Evolutionary conservation across 305 asterid genomes (phyloP).

Genomic region (Petunia hybrid): DNA sequence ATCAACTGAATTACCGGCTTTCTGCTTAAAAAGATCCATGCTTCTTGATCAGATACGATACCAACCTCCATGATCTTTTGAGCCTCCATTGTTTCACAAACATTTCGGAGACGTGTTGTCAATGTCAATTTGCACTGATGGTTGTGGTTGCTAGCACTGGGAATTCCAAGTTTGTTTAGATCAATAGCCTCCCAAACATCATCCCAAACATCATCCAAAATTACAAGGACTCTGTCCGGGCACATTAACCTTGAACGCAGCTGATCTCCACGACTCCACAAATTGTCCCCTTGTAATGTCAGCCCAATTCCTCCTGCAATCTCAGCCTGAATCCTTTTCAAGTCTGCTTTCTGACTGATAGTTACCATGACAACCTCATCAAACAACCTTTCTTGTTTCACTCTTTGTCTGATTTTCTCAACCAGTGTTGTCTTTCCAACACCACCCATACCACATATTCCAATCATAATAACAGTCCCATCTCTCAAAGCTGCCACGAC

Average conservation of each 20-base stretch:
- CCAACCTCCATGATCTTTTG: too few species aligned
- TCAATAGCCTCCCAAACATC: slow-evolving; percentile 38
- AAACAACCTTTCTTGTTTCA: too few species aligned
- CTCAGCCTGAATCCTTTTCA: slow-evolving; percentile 35
- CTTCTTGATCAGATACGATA: too few species aligned
- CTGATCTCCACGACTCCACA: slow-evolving; percentile 25
- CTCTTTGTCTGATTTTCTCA: too few species aligned
- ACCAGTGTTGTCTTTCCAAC: too few species aligned
- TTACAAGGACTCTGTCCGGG: slow-evolving; percentile 29
- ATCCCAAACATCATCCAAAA: slow-evolving; percentile 40
- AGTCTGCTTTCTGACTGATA: slow-evolving; percentile 26
- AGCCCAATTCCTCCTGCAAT: slow-evolving; percentile 41
- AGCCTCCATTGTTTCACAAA: too few species aligned
- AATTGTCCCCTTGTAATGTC: neutral
- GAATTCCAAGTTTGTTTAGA: slow-evolving; percentile 39
- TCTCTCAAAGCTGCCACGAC: slow-evolving; percentile 28
- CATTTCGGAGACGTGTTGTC: slow-evolving; percentile 36
- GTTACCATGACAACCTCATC: too few species aligned
- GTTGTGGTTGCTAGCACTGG: neutral
- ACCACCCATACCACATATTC: slow-evolving; percentile 18
- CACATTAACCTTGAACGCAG: slow-evolving; percentile 27
- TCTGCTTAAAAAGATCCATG: neutral
- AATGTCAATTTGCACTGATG: slow-evolving; percentile 36
- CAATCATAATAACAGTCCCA: slow-evolving; percentile 29
- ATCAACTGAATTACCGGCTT: slow-evolving; percentile 12